Conservation (phyloP, 176 grass and related monocot species). For the Carex kokanica region DNA sequence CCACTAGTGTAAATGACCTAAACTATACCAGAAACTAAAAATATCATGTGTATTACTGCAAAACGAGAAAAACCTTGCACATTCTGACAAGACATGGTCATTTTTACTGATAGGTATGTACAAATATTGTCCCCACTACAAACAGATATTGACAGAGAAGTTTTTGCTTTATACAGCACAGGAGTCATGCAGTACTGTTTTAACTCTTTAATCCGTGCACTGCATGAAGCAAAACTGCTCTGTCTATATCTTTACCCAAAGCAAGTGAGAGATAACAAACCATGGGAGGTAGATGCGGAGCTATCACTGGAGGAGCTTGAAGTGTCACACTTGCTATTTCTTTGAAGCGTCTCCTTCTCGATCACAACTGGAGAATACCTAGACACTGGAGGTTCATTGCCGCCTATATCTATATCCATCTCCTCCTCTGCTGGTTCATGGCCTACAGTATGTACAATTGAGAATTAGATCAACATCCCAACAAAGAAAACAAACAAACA, state of each 20-base stretch:
- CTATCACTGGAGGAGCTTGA: slow-evolving; percentile 87
- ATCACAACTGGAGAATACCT: slow-evolving; percentile 69
- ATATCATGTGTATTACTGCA: not conserved
- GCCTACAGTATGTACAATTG: slow-evolving; percentile 33
- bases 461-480: not conserved
- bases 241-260: not conserved
- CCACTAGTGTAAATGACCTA: not conserved
- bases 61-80: not conserved
- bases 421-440: slow-evolving; percentile 75
- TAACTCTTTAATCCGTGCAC: too few species aligned
- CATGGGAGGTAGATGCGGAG: slow-evolving; percentile 77
- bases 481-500: not conserved
- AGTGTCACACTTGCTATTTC: slow-evolving; percentile 71
- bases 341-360: slow-evolving; percentile 63
- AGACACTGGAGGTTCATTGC: slow-evolving; percentile 71
- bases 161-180: too few species aligned
- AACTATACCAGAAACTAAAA: not conserved
- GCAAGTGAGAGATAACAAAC: slow-evolving; percentile 41
- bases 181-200: too few species aligned
- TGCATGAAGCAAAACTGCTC: too few species aligned
- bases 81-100: not conserved
- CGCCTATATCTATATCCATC: slow-evolving; percentile 93
- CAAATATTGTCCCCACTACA: not conserved
- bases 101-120: not conserved
- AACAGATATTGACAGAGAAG: not conserved